Percentiles rank a stretch among this genome's conserved stretches.
These are phyloP conservation scores for Alternaria novae-zelandiae DNA, from an alignment of 2,329 filamentous ascomycete genomes.

Conservation along the genomic window DNA sequence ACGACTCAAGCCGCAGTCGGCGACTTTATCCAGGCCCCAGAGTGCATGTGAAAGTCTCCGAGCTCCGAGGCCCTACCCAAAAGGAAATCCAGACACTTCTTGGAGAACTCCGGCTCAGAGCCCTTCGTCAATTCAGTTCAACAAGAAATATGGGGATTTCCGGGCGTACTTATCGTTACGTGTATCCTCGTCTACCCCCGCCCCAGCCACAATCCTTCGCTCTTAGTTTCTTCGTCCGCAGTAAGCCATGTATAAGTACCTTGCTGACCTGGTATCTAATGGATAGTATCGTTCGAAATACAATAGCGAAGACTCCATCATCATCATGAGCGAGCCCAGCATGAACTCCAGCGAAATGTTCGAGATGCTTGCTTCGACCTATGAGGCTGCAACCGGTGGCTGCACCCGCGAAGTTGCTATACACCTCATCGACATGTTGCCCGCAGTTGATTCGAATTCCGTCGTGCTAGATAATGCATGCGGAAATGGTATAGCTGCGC, in stretches of 20 bases:
- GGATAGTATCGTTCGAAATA: neutral
- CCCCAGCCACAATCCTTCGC: neutral
- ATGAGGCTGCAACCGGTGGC: constrained; percentile 24
- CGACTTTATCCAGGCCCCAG: neutral
- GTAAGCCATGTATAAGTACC: neutral
- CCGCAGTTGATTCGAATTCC: constrained; percentile 16
- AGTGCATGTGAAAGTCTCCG: neutral
- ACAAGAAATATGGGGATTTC: neutral
- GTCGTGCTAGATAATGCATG: constrained; percentile 36
- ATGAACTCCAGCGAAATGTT: neutral
- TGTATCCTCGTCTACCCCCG: neutral
- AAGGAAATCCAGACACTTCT: neutral
- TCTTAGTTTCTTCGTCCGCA: neutral
- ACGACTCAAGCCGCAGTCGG: neutral
- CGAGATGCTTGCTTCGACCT: constrained; percentile 3
- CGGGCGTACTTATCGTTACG: neutral
- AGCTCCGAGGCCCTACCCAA: neutral
- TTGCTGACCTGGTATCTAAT: neutral
- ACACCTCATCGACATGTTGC: constrained; percentile 18
- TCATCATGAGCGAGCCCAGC: neutral
- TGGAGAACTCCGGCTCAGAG: rapidly evolving
- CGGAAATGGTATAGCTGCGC: constrained; percentile 29
- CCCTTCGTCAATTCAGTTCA: neutral
- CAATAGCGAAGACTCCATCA: neutral
- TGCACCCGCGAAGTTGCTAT: constrained; percentile 21